Conservation (phyloP, 306 rosid species). For the Nissolia schottii region DNA sequence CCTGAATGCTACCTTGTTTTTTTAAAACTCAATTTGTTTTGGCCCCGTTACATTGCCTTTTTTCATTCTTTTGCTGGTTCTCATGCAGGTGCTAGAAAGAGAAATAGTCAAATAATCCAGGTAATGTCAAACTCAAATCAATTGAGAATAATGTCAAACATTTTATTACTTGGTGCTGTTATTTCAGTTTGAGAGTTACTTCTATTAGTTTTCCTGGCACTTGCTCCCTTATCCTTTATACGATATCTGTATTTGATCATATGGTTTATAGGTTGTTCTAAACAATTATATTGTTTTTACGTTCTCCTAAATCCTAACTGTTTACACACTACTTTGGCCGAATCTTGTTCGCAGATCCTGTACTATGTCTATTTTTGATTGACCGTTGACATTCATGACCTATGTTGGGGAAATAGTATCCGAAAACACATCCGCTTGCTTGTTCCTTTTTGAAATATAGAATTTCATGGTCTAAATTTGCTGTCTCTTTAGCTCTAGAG, state of each 20-base stretch:
- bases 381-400: background rate
- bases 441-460: background rate
- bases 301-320: background rate
- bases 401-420: background rate
- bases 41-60: background rate
- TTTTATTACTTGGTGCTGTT: background rate
- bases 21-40: conserved; percentile 8
- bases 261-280: background rate
- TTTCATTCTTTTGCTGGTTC: conserved; percentile 9
- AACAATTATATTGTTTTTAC: background rate
- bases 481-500: background rate
- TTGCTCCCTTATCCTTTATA: background rate
- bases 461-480: background rate
- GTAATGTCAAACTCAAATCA: conserved; percentile 46
- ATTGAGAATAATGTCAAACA: conserved; percentile 3
- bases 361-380: background rate
- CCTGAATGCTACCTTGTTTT: background rate
- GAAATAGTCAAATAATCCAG: conserved; percentile 43
- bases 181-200: background rate
- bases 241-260: background rate
- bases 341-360: background rate
- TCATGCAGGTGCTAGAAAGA: conserved; percentile 56
- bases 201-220: background rate
- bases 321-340: background rate
- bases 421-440: conserved; percentile 4